Percentiles rank a stretch among this genome's conserved stretches.
Evolutionary conservation across 306 rosid species (phyloP).

Genomic region (Quercus variabilis): DNA sequence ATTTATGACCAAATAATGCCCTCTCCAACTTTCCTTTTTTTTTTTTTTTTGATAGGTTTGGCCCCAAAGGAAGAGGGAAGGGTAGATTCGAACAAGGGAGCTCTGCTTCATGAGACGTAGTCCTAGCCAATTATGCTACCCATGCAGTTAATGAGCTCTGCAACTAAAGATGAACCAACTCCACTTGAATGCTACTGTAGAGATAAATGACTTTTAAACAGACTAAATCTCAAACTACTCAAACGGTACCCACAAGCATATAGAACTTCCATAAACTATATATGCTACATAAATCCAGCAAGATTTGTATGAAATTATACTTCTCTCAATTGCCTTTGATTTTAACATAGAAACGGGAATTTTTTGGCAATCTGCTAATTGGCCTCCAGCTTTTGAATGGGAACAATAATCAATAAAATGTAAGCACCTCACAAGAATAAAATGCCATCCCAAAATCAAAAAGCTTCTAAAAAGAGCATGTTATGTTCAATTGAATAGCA

Average conservation of each 20-base stretch:
- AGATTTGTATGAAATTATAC: too few relatives aligned
- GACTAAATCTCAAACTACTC: background rate
- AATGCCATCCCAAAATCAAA: background rate
- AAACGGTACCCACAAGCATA: background rate
- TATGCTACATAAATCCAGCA: background rate
- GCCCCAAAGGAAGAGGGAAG: too few relatives aligned
- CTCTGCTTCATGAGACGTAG: too few relatives aligned
- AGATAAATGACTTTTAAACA: background rate
- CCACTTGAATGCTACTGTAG: background rate
- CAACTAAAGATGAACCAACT: background rate
- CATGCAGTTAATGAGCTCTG: background rate
- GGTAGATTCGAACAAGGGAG: too few relatives aligned
- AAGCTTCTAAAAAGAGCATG: background rate
- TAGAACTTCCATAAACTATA: background rate
- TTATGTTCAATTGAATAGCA: background rate
- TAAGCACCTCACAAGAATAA: background rate
- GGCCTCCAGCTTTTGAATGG: background rate
- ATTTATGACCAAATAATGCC: background rate
- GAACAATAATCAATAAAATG: background rate
- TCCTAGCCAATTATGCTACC: too few relatives aligned
- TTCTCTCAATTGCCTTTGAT: background rate
- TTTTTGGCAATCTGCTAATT: background rate
- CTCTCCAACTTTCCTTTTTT: background rate
- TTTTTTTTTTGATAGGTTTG: too few relatives aligned
- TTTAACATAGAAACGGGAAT: background rate